Conservation (phyloP, 768 basidiomycete genomes). For the Trametes meyenii region DNA sequence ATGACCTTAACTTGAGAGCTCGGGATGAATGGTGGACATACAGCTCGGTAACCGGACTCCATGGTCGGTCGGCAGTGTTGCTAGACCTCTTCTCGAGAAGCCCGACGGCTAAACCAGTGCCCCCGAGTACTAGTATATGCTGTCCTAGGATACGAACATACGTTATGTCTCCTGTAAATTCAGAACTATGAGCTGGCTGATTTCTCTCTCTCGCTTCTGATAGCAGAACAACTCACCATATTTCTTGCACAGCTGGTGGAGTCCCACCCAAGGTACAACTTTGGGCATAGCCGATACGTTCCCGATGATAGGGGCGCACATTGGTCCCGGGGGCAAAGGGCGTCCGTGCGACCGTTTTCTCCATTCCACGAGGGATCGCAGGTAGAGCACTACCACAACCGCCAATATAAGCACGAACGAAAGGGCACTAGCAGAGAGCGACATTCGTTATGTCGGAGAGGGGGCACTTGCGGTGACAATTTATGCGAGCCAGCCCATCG, state of each 20-base stretch:
- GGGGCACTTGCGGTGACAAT: too few relatives aligned
- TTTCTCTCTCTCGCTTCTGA: background rate
- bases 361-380: background rate
- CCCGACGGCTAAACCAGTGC: conserved; percentile 26
- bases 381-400: background rate
- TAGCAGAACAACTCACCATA: conserved; percentile 2
- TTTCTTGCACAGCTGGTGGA: background rate
- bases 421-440: background rate
- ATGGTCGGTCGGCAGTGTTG: conserved; percentile 31
- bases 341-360: background rate
- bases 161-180: background rate
- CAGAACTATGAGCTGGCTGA: background rate
- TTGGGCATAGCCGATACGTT: conserved; percentile 11
- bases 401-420: background rate
- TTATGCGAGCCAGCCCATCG: too few relatives aligned
- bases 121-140: conserved; percentile 26
- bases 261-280: conserved; percentile 4
- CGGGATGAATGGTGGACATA: background rate
- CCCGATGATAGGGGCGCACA: conserved; percentile 5
- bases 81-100: conserved; percentile 32
- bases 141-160: conserved; percentile 1
- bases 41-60: background rate
- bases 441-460: too few relatives aligned
- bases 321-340: conserved; percentile 13
- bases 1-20: background rate